Conservation (phyloP, 257 asterid species). For the Solanum boliviense region DNA sequence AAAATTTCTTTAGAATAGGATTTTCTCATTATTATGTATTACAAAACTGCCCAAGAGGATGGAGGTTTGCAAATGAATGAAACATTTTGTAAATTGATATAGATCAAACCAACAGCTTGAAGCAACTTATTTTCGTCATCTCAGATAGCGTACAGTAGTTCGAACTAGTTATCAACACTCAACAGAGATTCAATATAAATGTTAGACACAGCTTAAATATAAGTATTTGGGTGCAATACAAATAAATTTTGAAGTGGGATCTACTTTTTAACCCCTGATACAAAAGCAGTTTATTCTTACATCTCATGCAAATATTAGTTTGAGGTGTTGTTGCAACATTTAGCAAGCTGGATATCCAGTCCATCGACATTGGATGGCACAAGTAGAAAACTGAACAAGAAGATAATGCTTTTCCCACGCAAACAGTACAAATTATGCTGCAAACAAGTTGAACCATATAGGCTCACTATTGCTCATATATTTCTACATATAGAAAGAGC, state of each 20-base stretch:
- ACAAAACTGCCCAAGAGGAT: not conserved
- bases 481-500: not conserved
- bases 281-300: not conserved
- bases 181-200: not conserved
- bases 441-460: conserved; percentile 1
- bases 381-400: not conserved
- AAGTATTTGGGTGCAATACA: not conserved
- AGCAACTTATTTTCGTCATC: not conserved
- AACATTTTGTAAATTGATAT: not conserved
- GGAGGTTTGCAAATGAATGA: not conserved
- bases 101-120: not conserved
- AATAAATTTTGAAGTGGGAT: not conserved
- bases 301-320: not conserved
- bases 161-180: not conserved
- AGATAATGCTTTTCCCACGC: not conserved
- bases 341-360: not conserved
- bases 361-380: not conserved
- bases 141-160: not conserved
- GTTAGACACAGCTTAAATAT: not conserved
- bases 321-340: not conserved
- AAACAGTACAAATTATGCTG: not conserved
- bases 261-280: not conserved
- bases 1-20: not conserved
- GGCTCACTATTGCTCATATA: not conserved
- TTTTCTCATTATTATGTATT: not conserved